Evolutionary conservation across 2,329 filamentous ascomycete genomes (phyloP).

Genomic region (Fusarium algeriense): DNA sequence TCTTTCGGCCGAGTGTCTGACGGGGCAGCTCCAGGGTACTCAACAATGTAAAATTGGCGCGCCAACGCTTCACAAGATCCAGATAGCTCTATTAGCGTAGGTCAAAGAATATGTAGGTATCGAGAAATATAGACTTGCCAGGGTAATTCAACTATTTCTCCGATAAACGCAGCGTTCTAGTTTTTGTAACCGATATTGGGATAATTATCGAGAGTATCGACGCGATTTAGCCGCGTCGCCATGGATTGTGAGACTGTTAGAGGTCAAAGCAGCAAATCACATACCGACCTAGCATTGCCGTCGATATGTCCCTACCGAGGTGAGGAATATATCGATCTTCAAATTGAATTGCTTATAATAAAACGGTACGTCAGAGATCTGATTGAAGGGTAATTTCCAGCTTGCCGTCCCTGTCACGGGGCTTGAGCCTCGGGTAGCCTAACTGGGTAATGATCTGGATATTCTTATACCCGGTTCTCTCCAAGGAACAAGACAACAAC

Average conservation of each 20-base stretch:
- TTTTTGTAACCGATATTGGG: neutral
- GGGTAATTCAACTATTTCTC: neutral
- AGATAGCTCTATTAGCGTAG: too few relatives aligned
- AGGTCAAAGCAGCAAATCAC: neutral
- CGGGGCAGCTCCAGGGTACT: neutral
- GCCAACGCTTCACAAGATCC: neutral
- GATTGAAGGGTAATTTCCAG: neutral
- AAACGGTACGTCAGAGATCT: neutral
- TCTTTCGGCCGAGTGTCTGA: neutral
- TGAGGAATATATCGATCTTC: neutral
- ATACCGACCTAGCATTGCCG: neutral
- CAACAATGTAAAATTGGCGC: too few relatives aligned
- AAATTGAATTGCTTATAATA: neutral
- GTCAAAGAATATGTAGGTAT: neutral
- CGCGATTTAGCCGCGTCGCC: neutral
- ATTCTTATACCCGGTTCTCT: conserved; percentile 8
- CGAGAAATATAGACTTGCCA: neutral
- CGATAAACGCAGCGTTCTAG: neutral
- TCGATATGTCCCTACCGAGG: neutral
- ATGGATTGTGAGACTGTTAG: too few relatives aligned
- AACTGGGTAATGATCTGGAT: conserved; percentile 4
- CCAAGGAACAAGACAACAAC: fast-evolving
- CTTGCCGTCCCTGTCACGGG: too few relatives aligned
- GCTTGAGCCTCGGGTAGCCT: conserved; percentile 34
- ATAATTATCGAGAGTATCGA: too few relatives aligned